These are phyloP conservation scores for Cystoderma amianthinum DNA, from an alignment of 768 basidiomycete genomes.

Conservation along the genomic window DNA sequence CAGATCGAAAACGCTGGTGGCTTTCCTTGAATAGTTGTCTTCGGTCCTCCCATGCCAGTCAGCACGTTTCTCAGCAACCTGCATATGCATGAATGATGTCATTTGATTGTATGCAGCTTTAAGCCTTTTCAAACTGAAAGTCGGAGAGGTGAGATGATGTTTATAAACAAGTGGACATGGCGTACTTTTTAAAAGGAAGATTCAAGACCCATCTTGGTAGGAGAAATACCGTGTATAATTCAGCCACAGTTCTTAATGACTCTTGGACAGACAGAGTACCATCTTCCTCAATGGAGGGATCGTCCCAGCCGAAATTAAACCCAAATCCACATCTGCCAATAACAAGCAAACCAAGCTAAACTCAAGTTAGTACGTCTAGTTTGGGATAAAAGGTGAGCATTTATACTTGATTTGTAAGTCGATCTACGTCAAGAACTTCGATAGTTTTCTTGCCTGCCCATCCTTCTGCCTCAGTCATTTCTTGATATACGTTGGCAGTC, in stretches of 20 bases:
- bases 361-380: too few species aligned
- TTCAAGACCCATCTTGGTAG: conserved; percentile 1
- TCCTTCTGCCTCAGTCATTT: not conserved
- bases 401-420: not conserved
- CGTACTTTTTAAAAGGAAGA: not conserved
- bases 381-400: too few species aligned
- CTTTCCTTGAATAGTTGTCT: not conserved
- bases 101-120: not conserved
- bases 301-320: not conserved
- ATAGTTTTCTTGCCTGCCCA: not conserved
- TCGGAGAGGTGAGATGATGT: too few species aligned
- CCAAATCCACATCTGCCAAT: not conserved
- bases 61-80: not conserved
- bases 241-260: not conserved
- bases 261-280: conserved; percentile 9
- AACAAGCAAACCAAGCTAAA: not conserved
- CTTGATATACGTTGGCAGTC: not conserved
- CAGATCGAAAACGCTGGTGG: not conserved
- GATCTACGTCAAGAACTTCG: not conserved
- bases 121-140: too few species aligned
- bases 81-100: not conserved
- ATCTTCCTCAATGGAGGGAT: not conserved
- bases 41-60: not conserved
- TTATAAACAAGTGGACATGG: too few species aligned
- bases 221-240: not conserved